Conservation (phyloP, 805 yeast genomes). For the Wickerhamomyces ciferrii region DNA sequence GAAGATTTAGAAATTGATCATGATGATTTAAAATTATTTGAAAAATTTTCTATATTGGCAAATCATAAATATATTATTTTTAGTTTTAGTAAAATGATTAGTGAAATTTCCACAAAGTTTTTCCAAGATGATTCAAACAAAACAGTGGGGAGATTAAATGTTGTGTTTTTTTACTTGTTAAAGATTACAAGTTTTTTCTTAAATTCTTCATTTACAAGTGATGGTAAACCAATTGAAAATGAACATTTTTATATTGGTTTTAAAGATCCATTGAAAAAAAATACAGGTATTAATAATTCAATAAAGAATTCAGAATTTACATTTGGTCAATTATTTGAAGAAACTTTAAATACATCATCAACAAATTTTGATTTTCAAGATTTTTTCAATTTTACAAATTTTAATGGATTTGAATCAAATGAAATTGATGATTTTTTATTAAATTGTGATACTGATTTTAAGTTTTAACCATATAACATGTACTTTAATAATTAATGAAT, state of each 20-base stretch:
- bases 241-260: background rate
- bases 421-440: background rate
- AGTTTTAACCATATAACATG: too few relatives aligned
- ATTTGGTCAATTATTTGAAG: background rate
- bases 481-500: too few relatives aligned
- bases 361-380: background rate
- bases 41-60: background rate
- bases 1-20: background rate
- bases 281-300: too few relatives aligned
- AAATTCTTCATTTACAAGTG: background rate
- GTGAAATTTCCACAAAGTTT: background rate
- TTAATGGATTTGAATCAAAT: background rate
- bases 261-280: background rate
- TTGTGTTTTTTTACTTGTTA: background rate
- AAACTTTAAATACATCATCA: background rate
- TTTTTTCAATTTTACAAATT: background rate
- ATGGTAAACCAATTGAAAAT: background rate
- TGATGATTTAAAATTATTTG: background rate
- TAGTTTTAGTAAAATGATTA: background rate
- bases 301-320: background rate
- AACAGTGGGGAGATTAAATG: background rate
- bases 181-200: background rate
- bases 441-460: background rate
- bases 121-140: background rate
- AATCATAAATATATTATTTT: background rate